Conservation (phyloP, 2,329 filamentous ascomycete genomes). For the Phaeosphaeriaceae sp. region DNA sequence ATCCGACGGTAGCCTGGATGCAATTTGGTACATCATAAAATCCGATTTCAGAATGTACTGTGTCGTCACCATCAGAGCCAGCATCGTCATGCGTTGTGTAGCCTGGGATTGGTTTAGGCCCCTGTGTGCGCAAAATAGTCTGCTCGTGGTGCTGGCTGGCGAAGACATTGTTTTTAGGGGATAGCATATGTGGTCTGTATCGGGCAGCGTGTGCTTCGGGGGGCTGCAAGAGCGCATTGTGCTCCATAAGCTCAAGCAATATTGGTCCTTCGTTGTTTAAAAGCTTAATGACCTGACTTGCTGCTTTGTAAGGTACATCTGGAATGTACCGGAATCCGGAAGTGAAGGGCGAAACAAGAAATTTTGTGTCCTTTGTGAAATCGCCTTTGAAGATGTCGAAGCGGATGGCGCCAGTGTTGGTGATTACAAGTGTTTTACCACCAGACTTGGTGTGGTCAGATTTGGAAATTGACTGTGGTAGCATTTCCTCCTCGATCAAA, state of each 20-base stretch:
- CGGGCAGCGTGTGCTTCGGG: conserved; percentile 52
- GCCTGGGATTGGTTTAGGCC: conserved; percentile 65
- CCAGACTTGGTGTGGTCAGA: conserved; percentile 51
- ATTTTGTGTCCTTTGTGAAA: conserved; percentile 88
- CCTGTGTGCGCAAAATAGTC: conserved; percentile 6
- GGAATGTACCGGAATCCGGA: conserved; percentile 78
- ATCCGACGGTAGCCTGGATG: conserved; percentile 72
- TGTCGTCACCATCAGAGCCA: conserved; percentile 87
- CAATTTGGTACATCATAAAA: conserved; percentile 85
- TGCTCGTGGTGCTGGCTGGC: conserved; percentile 14
- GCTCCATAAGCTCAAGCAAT: conserved; percentile 40
- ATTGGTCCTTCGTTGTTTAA: conserved; percentile 65
- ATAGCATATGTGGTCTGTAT: conserved; percentile 27
- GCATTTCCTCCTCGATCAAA: conserved; percentile 76
- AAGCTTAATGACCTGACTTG: conserved; percentile 68
- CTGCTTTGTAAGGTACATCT: conserved; percentile 79
- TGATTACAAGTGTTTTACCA: conserved; percentile 72
- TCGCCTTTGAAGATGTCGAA: conserved; percentile 95
- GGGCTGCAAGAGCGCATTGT: conserved; percentile 49
- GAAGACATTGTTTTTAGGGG: conserved; percentile 4
- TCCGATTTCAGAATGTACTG: conserved; percentile 74
- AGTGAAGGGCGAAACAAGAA: conserved; percentile 84
- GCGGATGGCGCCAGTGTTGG: conserved; percentile 89
- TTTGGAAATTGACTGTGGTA: conserved; percentile 69
- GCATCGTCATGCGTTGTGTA: conserved; percentile 91